Base-by-base conservation (phyloP, 176 grass and related monocot species). In the Hyparrhenia diplandra region DNA sequence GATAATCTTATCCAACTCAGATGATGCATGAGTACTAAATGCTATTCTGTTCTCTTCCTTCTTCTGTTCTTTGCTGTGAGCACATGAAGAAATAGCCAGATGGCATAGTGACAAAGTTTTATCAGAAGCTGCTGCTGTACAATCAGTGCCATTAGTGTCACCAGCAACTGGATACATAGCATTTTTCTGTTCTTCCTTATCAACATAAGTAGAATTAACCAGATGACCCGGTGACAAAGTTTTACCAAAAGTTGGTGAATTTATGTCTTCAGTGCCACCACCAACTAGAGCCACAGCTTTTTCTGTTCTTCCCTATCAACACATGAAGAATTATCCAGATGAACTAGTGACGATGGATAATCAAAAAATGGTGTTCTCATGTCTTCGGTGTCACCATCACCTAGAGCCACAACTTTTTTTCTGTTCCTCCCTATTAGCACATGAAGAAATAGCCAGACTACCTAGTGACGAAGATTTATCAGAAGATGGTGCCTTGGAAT, bases 1-100 rank as follows among this genome's bases (percentile, higher is more conserved):
- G 57, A 76, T 65, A 23, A 90, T 90, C 34, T 84, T 79, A 31
- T 54, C 39, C 63, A 80, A 83, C 40, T 75, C 57, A 54, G 37
- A 76, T 18, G 31, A n/a, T 55, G 17, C 72, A 76, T 67, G 66
- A 55, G 31, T 20, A 81, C 30, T 25, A n/a, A 27, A 77, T 37
- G 14, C 39, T 57, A 37, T 14, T 13, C 17, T 20, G 24, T 73
- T 77, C 47, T 80, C 41, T 35, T 52, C 31, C 54, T 47, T n/a
- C n/a, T n/a, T 35, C 41, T 75, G 43, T 61, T 64, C 77, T 77
- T 51, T 27, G 2, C 13, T 11, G 30, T 85, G 65, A 77, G 39
- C 52, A 74, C 43, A 63, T 65, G 80, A 42, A 46, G 21, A n/a
- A 29, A 41, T 67, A 29, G 20, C 16, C 14, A 67, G 63, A 86